Conservation (phyloP, 257 asterid species). For the Primulina tabacum region DNA sequence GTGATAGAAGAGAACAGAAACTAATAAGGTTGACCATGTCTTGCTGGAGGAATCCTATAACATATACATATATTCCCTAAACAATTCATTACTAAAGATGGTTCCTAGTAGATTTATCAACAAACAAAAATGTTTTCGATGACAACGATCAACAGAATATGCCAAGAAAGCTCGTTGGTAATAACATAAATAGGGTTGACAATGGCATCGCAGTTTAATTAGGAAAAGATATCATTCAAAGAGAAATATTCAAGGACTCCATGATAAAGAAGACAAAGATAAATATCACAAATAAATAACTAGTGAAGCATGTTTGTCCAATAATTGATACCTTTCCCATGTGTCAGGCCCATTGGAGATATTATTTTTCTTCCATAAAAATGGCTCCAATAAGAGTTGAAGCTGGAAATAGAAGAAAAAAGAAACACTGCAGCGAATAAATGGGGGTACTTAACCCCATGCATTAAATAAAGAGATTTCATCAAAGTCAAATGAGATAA, state of each 20-base stretch:
- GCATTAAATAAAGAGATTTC: constrained; percentile 16
- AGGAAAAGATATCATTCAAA: neutral
- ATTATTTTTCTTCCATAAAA: constrained; percentile 67
- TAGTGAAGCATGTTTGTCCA: neutral
- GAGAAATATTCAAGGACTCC: neutral
- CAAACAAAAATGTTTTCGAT: neutral
- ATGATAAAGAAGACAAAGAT: neutral
- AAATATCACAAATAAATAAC: neutral
- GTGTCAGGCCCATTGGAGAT: constrained; percentile 33
- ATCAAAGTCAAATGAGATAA: constrained; percentile 21
- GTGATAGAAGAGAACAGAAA: neutral
- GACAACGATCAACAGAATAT: neutral
- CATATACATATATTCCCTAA: constrained; percentile 6
- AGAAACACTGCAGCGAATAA: neutral
- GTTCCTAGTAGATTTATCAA: neutral
- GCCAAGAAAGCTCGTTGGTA: neutral
- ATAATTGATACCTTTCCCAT: constrained; percentile 59
- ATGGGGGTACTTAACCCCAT: neutral
- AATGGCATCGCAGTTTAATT: constrained; percentile 12
- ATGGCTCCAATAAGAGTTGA: constrained; percentile 75
- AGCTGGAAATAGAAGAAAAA: constrained; percentile 46
- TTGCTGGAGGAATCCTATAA: constrained; percentile 1
- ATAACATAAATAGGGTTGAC: constrained; percentile 7
- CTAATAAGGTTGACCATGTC: constrained; percentile 1
- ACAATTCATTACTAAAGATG: neutral